Conservation (phyloP, 768 basidiomycete species). For the Agaricus bisporus region DNA sequence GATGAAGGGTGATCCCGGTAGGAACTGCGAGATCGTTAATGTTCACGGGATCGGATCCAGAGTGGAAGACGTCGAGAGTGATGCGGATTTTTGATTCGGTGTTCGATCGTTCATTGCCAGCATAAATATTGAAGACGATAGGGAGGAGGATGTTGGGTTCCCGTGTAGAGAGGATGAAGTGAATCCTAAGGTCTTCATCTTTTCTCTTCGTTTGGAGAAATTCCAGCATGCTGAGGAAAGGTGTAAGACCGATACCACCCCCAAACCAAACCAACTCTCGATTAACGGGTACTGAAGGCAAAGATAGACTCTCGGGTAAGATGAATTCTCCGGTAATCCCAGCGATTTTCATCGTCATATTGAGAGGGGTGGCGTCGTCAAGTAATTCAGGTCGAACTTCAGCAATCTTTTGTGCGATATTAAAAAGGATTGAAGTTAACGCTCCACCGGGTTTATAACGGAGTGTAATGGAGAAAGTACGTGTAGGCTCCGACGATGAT, state of each 20-base stretch:
- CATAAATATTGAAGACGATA: conserved; percentile 29
- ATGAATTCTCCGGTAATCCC: conserved; percentile 51
- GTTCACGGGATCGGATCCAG: conserved; percentile 4
- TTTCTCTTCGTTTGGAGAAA: conserved; percentile 12
- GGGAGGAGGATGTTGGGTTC: conserved; percentile 47
- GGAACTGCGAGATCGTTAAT: background rate
- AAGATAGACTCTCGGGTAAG: conserved; percentile 14
- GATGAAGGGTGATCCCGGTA: conserved; percentile 10
- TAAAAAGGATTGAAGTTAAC: conserved; percentile 52
- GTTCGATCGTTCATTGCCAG: background rate
- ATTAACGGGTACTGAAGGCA: conserved; percentile 1
- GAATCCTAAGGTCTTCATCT: conserved; percentile 29
- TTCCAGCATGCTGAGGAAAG: conserved; percentile 50
- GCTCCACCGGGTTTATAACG: conserved; percentile 45
- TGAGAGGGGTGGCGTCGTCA: conserved; percentile 30
- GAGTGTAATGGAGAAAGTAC: conserved; percentile 44
- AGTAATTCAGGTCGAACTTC: conserved; percentile 35
- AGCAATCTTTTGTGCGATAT: conserved; percentile 35
- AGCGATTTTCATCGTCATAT: conserved; percentile 37
- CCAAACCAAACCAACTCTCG: conserved; percentile 48
- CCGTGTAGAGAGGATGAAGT: conserved; percentile 42
- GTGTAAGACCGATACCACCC: conserved; percentile 61
- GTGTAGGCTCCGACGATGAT: conserved; percentile 12
- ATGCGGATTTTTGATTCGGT: conserved; percentile 18
- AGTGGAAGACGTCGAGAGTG: conserved; percentile 35